Percentiles rank a stretch among this genome's conserved stretches.
Conservation (phyloP, 2,329 filamentous ascomycete species). For the Niveomyces coronatus region DNA sequence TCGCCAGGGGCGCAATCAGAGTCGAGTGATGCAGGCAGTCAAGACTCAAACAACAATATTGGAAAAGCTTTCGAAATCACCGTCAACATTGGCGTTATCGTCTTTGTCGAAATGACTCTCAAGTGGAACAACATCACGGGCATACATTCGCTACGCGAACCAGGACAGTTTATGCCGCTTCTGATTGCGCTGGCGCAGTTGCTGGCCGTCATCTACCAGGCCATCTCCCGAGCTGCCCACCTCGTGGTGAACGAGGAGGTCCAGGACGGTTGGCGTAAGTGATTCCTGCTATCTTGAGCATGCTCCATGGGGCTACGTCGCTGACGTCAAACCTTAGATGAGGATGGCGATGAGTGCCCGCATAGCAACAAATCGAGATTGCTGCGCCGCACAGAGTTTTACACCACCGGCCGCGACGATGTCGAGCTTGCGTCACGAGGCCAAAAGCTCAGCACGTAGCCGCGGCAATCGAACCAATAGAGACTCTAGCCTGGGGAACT, state of each 20-base stretch:
- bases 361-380: not conserved
- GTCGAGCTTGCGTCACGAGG: not conserved
- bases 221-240: conserved; percentile 7
- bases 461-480: too few relatives aligned
- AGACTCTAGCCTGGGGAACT: too few relatives aligned
- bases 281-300: not conserved
- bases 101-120: conserved; percentile 17
- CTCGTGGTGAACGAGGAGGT: conserved; percentile 1
- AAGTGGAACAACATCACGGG: conserved; percentile 16
- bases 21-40: too few relatives aligned
- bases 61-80: conserved; percentile 11
- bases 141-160: conserved; percentile 13
- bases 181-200: conserved; percentile 16
- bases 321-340: not conserved
- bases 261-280: conserved; percentile 5
- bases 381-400: not conserved
- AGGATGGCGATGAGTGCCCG: not conserved
- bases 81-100: conserved; percentile 16
- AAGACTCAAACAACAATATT: too few relatives aligned
- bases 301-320: too few relatives aligned
- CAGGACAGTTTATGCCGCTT: conserved; percentile 19
- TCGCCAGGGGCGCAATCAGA: too few relatives aligned
- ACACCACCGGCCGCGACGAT: not conserved
- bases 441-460: not conserved
- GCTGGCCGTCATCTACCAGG: conserved; percentile 14